Evolutionary conservation across 2,329 filamentous ascomycete species (phyloP), one percentile per base, ranked within the genome.

Genomic region (Neurospora sp.): DNA sequence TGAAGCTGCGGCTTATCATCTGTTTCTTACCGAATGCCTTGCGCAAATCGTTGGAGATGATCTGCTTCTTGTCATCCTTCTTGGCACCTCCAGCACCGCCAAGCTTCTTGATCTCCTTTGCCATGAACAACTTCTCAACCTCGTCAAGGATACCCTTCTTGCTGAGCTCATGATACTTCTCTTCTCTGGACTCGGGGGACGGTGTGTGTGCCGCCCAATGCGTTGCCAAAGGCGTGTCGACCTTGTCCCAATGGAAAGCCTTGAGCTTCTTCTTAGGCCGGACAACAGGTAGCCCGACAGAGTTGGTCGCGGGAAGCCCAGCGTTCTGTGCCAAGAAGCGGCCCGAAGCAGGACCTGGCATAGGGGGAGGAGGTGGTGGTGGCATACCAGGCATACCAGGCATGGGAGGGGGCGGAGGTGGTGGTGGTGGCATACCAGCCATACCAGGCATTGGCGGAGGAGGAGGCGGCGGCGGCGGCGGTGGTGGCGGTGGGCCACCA

Each of bases 231-330:
- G 93, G 92, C 68, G 92, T 88, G 80, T 99, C 96, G 69, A 99
- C 93, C 84, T 98, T 98, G 82, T 99, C 96, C 95, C 96, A 98
- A 83, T 99, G 96, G 75, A 99, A 86, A 71, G 95, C 95, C 88
- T 99, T 99, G 80, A 99, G 93, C 85, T 98, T 99, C 89, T 97
- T 98, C 87, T 97, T 98, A 28, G 96, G 93, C 75, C 95, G 86
- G 68, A 93, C 92, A 72, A 93, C 91, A 42, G 93, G 90, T 76
- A 97, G 82, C 62, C 90, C 89, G 74, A 93, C 84, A 8, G 88
- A 86, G 28, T 88, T 82, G 15, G 85, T 78, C 5, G 85, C 78
- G 23, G 83, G 81, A 72, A 87, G 86, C 70, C 84, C 83, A 39
- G 86, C 84, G 74, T 88, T 84, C 73, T 90, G 87, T 67, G 89